Evolutionary conservation across 805 yeast genomes (phyloP).

Genomic region (Gaillardinia entomophila): DNA sequence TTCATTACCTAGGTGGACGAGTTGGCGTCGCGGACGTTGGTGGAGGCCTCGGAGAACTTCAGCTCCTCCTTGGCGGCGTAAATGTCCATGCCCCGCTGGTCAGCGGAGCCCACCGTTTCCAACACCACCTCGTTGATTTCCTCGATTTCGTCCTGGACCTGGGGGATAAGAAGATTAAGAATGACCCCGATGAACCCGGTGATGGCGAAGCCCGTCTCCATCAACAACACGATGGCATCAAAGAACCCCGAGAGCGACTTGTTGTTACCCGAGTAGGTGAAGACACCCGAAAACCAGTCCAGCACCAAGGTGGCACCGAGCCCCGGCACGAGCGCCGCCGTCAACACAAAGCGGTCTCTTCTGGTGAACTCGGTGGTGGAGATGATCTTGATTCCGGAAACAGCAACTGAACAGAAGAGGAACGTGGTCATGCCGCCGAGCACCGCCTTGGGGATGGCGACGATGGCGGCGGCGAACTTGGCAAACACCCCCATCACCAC

Average conservation of each 20-base stretch:
- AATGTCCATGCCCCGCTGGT: conserved; percentile 26
- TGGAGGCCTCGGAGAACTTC: conserved; percentile 8
- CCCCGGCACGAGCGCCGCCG: conserved; percentile 61
- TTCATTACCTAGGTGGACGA: too few species aligned
- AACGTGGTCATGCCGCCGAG: conserved; percentile 88
- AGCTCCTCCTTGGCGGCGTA: conserved; percentile 27
- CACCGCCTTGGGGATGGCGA: conserved; percentile 57
- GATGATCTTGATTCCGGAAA: conserved; percentile 66
- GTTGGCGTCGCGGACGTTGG: not conserved
- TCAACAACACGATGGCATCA: conserved; percentile 61
- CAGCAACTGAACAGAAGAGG: conserved; percentile 70
- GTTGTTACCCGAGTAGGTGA: conserved; percentile 63
- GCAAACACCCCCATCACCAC: conserved; percentile 83
- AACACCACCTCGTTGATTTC: conserved; percentile 41
- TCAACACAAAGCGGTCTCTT: conserved; percentile 67
- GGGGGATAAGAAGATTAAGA: conserved; percentile 58
- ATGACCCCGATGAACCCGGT: conserved; percentile 62
- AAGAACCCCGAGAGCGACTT: conserved; percentile 52
- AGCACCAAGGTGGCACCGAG: conserved; percentile 62
- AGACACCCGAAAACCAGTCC: conserved; percentile 57
- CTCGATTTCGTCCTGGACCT: conserved; percentile 46
- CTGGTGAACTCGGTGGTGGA: conserved; percentile 58
- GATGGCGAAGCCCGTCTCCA: conserved; percentile 71
- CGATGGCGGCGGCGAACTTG: conserved; percentile 46
- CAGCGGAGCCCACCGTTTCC: conserved; percentile 37